Evolutionary conservation across 2,329 filamentous ascomycete species (phyloP).

Genomic region (Colletotrichum salicis): DNA sequence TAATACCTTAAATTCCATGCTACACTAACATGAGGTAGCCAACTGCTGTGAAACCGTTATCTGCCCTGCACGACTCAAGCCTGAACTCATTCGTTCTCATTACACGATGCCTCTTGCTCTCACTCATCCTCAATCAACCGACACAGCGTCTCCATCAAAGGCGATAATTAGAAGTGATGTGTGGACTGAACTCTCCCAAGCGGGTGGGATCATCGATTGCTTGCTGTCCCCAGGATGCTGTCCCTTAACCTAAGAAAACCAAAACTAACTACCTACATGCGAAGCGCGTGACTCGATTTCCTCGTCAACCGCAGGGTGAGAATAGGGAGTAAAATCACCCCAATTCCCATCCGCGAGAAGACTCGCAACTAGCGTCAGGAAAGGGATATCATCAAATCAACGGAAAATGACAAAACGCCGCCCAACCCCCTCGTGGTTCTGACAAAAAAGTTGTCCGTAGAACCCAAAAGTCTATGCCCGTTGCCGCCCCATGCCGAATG

Average conservation of each 20-base stretch:
- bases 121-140: not conserved
- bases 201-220: constrained; percentile 22
- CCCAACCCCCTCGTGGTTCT: constrained; percentile 14
- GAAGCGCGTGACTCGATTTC: constrained; percentile 25
- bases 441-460: constrained; percentile 31
- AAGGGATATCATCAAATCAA: constrained; percentile 35
- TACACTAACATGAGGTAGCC: not conserved
- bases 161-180: constrained; percentile 2
- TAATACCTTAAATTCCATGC: constrained; percentile 7
- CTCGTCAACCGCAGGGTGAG: constrained; percentile 12
- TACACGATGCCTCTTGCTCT: not conserved
- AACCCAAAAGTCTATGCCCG: constrained; percentile 39
- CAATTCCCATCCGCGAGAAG: constrained; percentile 3
- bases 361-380: constrained; percentile 30
- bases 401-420: constrained; percentile 31
- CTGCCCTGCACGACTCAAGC: constrained; percentile 10
- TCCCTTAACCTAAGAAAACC: constrained; percentile 6
- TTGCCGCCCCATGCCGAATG: constrained; percentile 35
- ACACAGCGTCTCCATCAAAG: not conserved
- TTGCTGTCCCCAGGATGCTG: constrained; percentile 26
- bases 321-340: not conserved
- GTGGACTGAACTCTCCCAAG: constrained; percentile 10
- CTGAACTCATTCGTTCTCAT: not conserved
- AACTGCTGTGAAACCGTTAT: constrained; percentile 18
- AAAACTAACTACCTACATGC: constrained; percentile 28